Conservation (phyloP, 192 early-diverging fungal species). For the Coemansia sp. region DNA sequence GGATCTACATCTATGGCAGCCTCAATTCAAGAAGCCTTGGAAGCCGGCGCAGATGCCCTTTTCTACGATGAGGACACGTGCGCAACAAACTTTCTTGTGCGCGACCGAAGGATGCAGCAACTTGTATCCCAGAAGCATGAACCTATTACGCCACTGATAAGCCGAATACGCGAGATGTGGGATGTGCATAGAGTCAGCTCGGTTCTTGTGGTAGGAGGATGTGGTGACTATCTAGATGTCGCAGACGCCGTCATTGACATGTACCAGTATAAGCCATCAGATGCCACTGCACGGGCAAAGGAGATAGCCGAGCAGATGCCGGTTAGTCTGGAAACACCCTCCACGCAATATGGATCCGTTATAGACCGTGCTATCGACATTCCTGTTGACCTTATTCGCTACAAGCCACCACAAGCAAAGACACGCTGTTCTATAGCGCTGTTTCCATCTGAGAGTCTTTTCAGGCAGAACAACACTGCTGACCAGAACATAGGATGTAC, state of each 20-base stretch:
- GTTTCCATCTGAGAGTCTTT: constrained; percentile 11
- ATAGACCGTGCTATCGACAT: constrained; percentile 15
- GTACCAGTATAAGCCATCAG: constrained; percentile 48
- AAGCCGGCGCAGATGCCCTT: constrained; percentile 41
- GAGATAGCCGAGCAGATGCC: constrained; percentile 44
- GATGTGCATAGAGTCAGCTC: constrained; percentile 41
- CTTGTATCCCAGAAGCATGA: constrained; percentile 53
- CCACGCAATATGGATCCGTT: constrained; percentile 19
- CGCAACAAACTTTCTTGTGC: constrained; percentile 64
- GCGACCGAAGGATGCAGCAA: constrained; percentile 58
- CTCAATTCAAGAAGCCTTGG: constrained; percentile 58
- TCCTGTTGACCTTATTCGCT: constrained; percentile 16
- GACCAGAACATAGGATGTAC: too few relatives aligned
- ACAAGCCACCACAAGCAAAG: constrained; percentile 40
- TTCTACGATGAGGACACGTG: constrained; percentile 64
- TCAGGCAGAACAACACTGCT: background rate
- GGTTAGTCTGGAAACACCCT: constrained; percentile 10
- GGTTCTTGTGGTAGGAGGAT: constrained; percentile 59
- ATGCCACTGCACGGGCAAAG: constrained; percentile 41
- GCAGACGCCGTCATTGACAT: constrained; percentile 57
- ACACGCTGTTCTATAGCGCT: constrained; percentile 34
- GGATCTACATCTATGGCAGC: constrained; percentile 64
- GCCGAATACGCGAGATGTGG: constrained; percentile 50
- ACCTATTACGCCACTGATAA: constrained; percentile 62
- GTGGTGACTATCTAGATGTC: constrained; percentile 60